Base-by-base conservation (phyloP, 768 basidiomycete species). In the Xerocomellus intermedius region DNA sequence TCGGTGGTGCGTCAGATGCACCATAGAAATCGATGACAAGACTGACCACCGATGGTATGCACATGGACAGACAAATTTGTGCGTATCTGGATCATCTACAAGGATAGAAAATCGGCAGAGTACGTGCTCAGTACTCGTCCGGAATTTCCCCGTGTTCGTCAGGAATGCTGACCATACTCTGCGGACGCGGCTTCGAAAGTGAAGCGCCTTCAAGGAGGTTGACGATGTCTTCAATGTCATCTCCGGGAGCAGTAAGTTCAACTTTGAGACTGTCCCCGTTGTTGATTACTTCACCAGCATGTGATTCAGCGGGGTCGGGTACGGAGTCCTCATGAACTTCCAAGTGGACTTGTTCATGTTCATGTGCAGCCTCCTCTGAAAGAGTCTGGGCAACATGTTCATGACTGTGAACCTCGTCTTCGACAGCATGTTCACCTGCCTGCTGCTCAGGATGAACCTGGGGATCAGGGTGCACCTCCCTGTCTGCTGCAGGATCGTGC, bases 171-270 rank as follows among this genome's bases (percentile, higher is more conserved):
- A 69, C 66, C 48, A 79, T 75, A 67, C 74, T 79, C 52, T 70
- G 69, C 21, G 75, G 74, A 48, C 73, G 74, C 12, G 72, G 64
- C 59, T 78, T 80, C 42, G 71, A 62, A 1, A 76, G 64, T 12
- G 61, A 42, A 24, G 48, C 32, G 3, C 65, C 58, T 70, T 90
- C 84, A 13, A 89, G 81, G 60, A 88, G 75, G 61, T 78, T 82
- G 56, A 90, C 82, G 49, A 89, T 82, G 52, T 82, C 81, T 67
- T 83, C 87, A 30, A 86, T 74, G 30, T 86, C 82, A 50, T 74
- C 67, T 16, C 67, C 76, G 14, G 46, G 30, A 19, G 46, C n/a
- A 28, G 22, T 5, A 14, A 22, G 36, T 30, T 50, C 62, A 13
- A 42, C 43, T 32, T 54, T 50, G 26, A 48, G 12, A 45, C 22